Percentiles rank a stretch among this genome's conserved stretches.
phyloP scores from a whole-genome alignment of 1,139 yeast species.

The Debaryomyces subglobosus region DNA sequence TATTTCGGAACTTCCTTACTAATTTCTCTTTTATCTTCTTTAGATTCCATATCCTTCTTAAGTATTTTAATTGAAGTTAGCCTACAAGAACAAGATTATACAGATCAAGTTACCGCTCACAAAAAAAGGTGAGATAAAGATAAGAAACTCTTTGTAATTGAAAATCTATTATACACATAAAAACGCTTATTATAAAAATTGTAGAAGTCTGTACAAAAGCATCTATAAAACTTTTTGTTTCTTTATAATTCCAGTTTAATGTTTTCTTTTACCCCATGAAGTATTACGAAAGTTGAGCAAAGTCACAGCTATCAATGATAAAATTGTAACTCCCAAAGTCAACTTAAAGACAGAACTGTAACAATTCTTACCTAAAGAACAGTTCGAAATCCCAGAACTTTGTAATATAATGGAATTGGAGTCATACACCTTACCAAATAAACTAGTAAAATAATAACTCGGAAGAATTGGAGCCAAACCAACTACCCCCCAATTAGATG shows the following conservation, averaged over 20 bases:
- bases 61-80: neutral
- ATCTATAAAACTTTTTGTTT: neutral
- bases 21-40: neutral
- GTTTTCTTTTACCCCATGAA: neutral
- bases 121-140: neutral
- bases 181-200: neutral
- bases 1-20: conserved; percentile 1
- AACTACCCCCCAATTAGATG: conserved; percentile 61
- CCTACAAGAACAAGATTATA: neutral
- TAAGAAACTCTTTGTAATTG: neutral
- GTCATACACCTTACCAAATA: conserved; percentile 58
- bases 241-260: neutral
- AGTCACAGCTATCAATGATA: conserved; percentile 25
- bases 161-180: neutral
- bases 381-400: conserved; percentile 24
- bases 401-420: conserved; percentile 30
- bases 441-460: conserved; percentile 49
- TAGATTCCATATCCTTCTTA: neutral
- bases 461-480: conserved; percentile 58
- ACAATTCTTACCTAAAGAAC: conserved; percentile 46
- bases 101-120: neutral
- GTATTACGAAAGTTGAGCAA: conserved; percentile 26
- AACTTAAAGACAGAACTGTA: conserved; percentile 44
- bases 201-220: neutral
- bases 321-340: conserved; percentile 34